A percentile compares a stretch with the other conserved stretches of the same genome.
These are phyloP conservation scores for Pleurotus platypus DNA, from an alignment of 768 basidiomycete genomes.

Conservation along the genomic window DNA sequence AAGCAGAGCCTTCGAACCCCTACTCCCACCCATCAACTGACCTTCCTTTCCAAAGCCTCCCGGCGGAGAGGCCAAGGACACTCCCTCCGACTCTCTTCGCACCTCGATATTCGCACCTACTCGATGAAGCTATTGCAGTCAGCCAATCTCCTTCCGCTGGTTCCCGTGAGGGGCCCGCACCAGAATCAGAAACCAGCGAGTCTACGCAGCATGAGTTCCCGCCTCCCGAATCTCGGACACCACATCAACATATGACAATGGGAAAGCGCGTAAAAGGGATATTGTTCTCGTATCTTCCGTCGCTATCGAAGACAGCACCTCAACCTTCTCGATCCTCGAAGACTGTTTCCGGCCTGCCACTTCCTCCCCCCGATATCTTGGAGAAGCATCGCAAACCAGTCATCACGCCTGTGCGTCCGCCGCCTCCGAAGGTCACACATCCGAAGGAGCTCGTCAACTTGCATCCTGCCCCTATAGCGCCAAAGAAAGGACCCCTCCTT, in stretches of 20 bases:
- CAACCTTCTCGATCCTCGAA: conserved; percentile 15
- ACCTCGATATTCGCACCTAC: conserved; percentile 54
- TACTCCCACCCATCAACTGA: conserved; percentile 8
- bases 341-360: conserved; percentile 40
- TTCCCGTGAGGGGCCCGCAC: neutral
- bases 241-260: conserved; percentile 27
- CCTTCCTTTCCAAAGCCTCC: conserved; percentile 27
- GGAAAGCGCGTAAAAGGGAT: conserved; percentile 52
- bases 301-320: conserved; percentile 34
- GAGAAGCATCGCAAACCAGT: conserved; percentile 53
- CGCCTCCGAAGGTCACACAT: conserved; percentile 37
- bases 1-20: neutral
- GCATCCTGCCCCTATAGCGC: conserved; percentile 46
- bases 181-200: conserved; percentile 1
- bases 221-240: conserved; percentile 8
- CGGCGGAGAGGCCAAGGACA: conserved; percentile 20
- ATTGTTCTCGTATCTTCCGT: conserved; percentile 60
- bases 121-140: conserved; percentile 51
- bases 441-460: conserved; percentile 68
- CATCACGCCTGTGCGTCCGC: conserved; percentile 53
- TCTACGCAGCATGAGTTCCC: neutral
- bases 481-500: conserved; percentile 34
- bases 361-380: conserved; percentile 52
- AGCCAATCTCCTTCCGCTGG: conserved; percentile 17
- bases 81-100: conserved; percentile 44